Percentiles rank a stretch among this genome's conserved stretches.
Conservation (phyloP, 352 stramenopile genomes). For the Pythium angustatum region DNA sequence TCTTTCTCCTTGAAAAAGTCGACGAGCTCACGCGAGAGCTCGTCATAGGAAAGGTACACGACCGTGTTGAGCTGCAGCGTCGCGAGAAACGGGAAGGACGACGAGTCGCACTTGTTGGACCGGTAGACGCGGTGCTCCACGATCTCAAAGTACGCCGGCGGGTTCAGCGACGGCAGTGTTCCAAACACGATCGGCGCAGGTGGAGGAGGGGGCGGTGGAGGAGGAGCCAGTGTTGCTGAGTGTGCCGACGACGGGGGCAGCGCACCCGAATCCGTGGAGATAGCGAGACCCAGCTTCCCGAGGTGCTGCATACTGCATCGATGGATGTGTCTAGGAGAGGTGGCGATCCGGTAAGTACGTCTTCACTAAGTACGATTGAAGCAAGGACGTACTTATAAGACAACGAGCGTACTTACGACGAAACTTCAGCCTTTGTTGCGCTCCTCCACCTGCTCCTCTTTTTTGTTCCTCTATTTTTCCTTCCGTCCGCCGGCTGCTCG, state of each 20-base stretch:
- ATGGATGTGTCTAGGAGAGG: not conserved
- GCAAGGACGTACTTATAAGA: not conserved
- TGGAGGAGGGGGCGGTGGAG: slow-evolving; percentile 9
- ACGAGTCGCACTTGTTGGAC: slow-evolving; percentile 87
- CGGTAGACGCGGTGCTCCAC: slow-evolving; percentile 84
- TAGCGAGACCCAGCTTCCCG: slow-evolving; percentile 19
- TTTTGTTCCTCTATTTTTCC: slow-evolving; percentile 15
- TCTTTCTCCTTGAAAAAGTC: slow-evolving; percentile 86
- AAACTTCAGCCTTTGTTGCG: slow-evolving; percentile 14
- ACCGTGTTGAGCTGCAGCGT: slow-evolving; percentile 83
- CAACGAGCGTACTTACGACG: not conserved
- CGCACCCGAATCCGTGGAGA: slow-evolving; percentile 17
- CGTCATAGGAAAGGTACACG: slow-evolving; percentile 85
- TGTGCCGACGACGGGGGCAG: not conserved
- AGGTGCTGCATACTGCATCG: slow-evolving; percentile 8
- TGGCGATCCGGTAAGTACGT: not conserved
- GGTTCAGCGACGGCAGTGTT: slow-evolving; percentile 77
- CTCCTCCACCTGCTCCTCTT: slow-evolving; percentile 4
- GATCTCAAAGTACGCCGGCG: slow-evolving; percentile 87
- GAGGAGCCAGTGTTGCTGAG: not conserved
- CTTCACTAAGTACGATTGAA: not conserved
- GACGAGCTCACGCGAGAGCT: slow-evolving; percentile 70
- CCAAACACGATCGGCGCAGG: slow-evolving; percentile 37
- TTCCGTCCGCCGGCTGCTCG: not conserved
- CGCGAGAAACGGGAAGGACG: slow-evolving; percentile 80